phyloP scores from a whole-genome alignment of 73 alveolate genomes.

The Tetrahymena elliotti region DNA sequence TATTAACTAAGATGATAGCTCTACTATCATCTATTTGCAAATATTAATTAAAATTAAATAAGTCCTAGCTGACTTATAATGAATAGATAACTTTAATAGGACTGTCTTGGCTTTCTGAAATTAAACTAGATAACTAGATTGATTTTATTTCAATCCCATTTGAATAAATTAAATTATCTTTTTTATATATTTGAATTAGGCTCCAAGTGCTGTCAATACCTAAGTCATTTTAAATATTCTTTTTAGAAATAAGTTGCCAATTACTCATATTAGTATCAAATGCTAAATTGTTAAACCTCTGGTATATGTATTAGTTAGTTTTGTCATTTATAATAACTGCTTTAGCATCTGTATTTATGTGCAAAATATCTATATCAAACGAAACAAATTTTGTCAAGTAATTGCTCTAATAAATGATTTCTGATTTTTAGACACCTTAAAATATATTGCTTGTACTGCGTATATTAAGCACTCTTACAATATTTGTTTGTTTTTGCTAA shows the following conservation, averaged over 20 bases:
- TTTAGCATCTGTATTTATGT: not conserved
- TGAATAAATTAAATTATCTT: not conserved
- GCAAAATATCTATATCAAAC: not conserved
- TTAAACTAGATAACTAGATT: not conserved
- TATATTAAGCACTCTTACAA: not conserved
- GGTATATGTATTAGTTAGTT: not conserved
- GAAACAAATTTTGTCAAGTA: not conserved
- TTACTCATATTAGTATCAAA: not conserved
- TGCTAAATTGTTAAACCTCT: not conserved
- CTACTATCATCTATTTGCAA: not conserved
- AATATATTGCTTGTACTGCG: not conserved
- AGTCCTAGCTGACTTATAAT: not conserved
- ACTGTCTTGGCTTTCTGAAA: not conserved
- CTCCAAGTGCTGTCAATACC: not conserved
- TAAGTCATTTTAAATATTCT: not conserved
- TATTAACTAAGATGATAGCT: not conserved
- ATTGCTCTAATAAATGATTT: not conserved
- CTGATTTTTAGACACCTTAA: not conserved
- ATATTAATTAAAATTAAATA: not conserved
- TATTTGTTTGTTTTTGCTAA: not conserved
- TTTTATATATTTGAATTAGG: not conserved
- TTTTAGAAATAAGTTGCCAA: not conserved
- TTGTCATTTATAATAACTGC: not conserved
- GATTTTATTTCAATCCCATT: not conserved
- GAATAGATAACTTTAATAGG: not conserved